phyloP scores from a whole-genome alignment of 2,329 filamentous ascomycete species.

The Pyrenochaeta sp. region DNA sequence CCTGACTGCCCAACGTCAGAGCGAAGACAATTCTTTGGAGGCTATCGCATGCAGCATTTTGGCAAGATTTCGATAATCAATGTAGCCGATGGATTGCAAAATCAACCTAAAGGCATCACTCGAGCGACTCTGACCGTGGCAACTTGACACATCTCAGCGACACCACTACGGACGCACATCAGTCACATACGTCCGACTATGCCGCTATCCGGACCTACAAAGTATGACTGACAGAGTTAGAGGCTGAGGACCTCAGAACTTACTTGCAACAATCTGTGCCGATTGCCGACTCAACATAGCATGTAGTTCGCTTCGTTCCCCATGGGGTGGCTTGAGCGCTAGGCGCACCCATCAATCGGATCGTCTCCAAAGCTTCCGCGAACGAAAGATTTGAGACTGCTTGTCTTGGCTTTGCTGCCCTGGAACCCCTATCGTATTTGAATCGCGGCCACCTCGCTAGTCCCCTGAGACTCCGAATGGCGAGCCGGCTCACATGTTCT shows the following conservation, averaged over 20 bases:
- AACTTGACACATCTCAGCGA: neutral
- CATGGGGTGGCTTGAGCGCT: neutral
- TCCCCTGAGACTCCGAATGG: neutral
- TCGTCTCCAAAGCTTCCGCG: neutral
- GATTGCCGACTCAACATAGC: neutral
- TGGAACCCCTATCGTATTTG: neutral
- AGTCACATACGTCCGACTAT: neutral
- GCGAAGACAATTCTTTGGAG: neutral
- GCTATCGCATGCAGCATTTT: neutral
- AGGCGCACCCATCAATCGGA: neutral
- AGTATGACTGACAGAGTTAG: neutral
- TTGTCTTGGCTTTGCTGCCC: neutral
- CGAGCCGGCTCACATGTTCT: constrained; percentile 1
- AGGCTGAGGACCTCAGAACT: neutral
- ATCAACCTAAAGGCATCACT: neutral
- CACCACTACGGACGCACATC: neutral
- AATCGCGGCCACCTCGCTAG: neutral
- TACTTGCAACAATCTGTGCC: neutral
- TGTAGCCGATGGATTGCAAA: neutral
- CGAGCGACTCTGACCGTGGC: neutral
- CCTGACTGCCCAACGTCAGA: neutral
- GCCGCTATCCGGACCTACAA: neutral
- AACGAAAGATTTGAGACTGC: neutral
- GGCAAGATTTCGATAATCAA: neutral
- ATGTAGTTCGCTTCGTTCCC: neutral